These are phyloP conservation scores for Paramecium caudatum DNA, from an alignment of 73 alveolate genomes.

Conservation along the genomic window DNA sequence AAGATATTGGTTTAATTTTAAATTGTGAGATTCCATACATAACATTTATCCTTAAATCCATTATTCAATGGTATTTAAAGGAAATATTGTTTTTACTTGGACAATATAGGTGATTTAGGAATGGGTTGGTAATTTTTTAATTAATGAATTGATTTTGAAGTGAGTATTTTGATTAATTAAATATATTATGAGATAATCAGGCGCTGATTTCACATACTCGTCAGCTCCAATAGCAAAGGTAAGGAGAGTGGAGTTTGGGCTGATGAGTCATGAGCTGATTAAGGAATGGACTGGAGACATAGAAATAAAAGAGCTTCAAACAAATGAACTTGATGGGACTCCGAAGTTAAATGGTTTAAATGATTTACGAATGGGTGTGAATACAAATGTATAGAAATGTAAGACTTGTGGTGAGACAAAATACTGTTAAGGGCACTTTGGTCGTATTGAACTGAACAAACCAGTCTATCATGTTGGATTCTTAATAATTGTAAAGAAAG, in stretches of 20 bases:
- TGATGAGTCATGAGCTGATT: constrained; percentile 60
- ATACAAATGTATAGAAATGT: constrained; percentile 87
- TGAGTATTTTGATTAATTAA: constrained; percentile 11
- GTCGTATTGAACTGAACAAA: constrained; percentile 89
- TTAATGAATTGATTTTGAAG: too few relatives aligned
- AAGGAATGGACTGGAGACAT: constrained; percentile 62
- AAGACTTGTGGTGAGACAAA: constrained; percentile 91
- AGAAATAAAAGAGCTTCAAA: constrained; percentile 47
- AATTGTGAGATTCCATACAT: too few relatives aligned
- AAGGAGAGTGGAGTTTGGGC: constrained; percentile 37
- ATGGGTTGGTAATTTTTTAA: too few relatives aligned
- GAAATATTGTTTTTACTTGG: too few relatives aligned
- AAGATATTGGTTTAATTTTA: too few relatives aligned
- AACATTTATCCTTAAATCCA: too few relatives aligned
- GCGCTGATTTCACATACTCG: constrained; percentile 67
- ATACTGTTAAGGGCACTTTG: constrained; percentile 97
- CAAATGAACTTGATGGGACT: constrained; percentile 75
- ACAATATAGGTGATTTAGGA: too few relatives aligned
- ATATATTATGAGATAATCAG: constrained; percentile 47
- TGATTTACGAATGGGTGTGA: constrained; percentile 95
- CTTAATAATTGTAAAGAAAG: constrained; percentile 83
- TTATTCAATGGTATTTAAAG: too few relatives aligned
- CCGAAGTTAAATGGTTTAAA: constrained; percentile 91
- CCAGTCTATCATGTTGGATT: constrained; percentile 95
- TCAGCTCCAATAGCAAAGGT: constrained; percentile 65